Evolutionary conservation across 768 basidiomycete genomes (phyloP).

Genomic region (Phylloporus scabripes): DNA sequence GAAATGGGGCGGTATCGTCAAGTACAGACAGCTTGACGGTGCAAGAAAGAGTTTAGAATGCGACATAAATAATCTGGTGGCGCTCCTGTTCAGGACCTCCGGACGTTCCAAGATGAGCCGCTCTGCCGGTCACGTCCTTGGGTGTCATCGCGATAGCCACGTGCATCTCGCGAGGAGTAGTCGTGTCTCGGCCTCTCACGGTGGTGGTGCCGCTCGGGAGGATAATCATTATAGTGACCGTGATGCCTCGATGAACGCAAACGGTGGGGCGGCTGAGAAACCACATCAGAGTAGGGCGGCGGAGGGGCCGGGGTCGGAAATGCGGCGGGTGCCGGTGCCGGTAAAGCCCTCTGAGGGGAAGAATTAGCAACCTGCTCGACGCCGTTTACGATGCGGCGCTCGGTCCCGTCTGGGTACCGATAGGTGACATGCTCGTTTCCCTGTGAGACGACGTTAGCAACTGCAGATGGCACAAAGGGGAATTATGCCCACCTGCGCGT

Average conservation of each 20-base stretch:
- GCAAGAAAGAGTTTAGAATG: neutral
- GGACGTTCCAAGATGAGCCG: constrained; percentile 9
- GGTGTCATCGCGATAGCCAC: constrained; percentile 5
- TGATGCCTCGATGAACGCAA: constrained; percentile 19
- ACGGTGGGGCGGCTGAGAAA: constrained; percentile 8
- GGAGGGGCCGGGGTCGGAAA: constrained; percentile 4
- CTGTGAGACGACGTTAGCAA: constrained; percentile 41
- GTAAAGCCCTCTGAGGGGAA: constrained; percentile 14
- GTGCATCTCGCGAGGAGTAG: constrained; percentile 2
- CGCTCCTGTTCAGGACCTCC: constrained; percentile 10
- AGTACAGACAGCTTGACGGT: neutral
- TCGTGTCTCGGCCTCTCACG: constrained; percentile 12
- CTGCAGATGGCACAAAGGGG: neutral
- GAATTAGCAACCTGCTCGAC: constrained; percentile 37
- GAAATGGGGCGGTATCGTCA: constrained; percentile 3
- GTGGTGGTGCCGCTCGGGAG: constrained; percentile 11
- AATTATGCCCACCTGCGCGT: constrained; percentile 48
- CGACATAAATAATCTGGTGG: neutral
- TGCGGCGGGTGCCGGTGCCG: neutral
- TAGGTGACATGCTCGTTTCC: constrained; percentile 72
- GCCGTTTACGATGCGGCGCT: constrained; percentile 65
- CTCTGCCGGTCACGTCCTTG: constrained; percentile 3
- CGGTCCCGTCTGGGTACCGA: constrained; percentile 60
- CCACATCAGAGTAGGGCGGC: constrained; percentile 20
- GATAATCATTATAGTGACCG: constrained; percentile 3